Evolutionary conservation across 2,329 filamentous ascomycete genomes (phyloP), one percentile per base, ranked within the genome.

Genomic region (Monosporascus sp.): DNA sequence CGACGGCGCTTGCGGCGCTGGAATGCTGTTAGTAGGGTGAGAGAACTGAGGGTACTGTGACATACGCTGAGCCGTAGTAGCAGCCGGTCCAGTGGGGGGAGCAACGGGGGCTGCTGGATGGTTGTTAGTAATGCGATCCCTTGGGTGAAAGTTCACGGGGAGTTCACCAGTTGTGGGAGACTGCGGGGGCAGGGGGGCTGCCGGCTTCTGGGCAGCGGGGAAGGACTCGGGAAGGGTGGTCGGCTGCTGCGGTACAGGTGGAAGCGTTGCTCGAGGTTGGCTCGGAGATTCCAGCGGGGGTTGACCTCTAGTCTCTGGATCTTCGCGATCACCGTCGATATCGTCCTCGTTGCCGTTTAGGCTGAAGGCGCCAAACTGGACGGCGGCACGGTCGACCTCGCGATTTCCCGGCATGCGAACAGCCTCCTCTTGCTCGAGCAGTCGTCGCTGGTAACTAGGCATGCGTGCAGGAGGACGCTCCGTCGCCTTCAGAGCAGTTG

Each of bases 341-440:
- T 97, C 92, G 51, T 91, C 88, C 48, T 92, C 88, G 55, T 82
- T 82, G 50, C 86, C 91, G 67, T 89, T 92, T 65, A 99, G 72
- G 66, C 88, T 95, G 78, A 99, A 90, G 70, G 92, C 95, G 58
- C 94, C 94, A 69, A 99, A 99, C 68, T 97, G 93, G 48, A 99
- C 91, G 48, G 92, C 89, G 60, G 93, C 84, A 63, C 91, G 86
- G 69, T 97, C 93, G 27, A 99, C 88, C 50, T 94, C 92, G 61
- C 94, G 91, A 75, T 97, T 96, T 55, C 90, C 91, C 46, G 94
- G 94, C 93, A 99, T 97, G 59, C 96, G 91, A 41, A 99, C 94
- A 54, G 94, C 90, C 74, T 99, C 94, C 71, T 96, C 92, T 69
- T 99, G 94, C 64, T 97, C 92, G 65, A 96, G 79, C 51, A 97